Base-by-base conservation (phyloP, 2,329 filamentous ascomycete genomes). In the Lecanicillium sp. region DNA sequence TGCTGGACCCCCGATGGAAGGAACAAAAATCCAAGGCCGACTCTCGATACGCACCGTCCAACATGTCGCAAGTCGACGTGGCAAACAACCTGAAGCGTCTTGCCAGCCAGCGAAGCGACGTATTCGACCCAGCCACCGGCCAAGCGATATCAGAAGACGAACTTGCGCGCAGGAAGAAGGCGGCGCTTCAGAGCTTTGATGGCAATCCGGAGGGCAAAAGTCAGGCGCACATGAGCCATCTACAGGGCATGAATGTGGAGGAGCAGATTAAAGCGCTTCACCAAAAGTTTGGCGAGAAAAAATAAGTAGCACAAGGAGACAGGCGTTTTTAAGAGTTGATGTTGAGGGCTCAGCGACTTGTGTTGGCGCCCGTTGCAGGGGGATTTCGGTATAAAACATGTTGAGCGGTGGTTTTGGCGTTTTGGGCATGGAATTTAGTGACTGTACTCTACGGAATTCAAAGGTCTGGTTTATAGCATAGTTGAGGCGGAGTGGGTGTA, bases 71-170 rank as follows among this genome's bases (percentile, higher is more conserved):
- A 4, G 78, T 75, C 25, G 90, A 96, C 50, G 87, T 94, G 33
- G 89, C 88, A 37, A 89, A 87, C 58, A 95, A 96, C 57, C 74
- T 96, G 46, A 96, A 96, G 68, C 82, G 90, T n/a, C 71, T 96
- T 37, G 88, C 89, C 17, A 89, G 85, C 48, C 85, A 94, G 59
- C 78, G 90, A 33, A 83, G 75, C 48, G 90, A 95, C 52, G 75
- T 95, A 14, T 95, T 95, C 49, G 89, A 95, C 49, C 68, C 73
- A 2, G 71, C 76, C 13, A 81, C 80, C 0, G 83, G 83, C 1
- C 71, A 81, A 47, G 70, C 77, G 1, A 61, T 87, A 25, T 73
- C 80, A 4, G 79, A 86, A 47, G 88, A 94, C 57, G 84, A 85
- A 54, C 65, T 78, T 38, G 78, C 77, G 9, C 71, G 85, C 43